Conservation (phyloP, 78 protist species). For the Dictyostelium purpureum region DNA sequence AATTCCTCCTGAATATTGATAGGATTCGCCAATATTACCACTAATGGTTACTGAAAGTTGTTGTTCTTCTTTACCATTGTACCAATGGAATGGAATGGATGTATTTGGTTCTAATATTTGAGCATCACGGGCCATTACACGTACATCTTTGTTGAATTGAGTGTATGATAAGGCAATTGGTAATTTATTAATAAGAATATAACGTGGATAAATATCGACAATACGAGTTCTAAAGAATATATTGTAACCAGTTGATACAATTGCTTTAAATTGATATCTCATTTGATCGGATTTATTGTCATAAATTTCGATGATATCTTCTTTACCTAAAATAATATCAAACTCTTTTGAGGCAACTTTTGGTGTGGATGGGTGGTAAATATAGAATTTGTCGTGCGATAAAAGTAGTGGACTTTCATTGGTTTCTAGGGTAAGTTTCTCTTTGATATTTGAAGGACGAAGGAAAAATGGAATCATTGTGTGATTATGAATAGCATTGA, state of each 20-base stretch:
- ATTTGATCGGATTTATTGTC: slow-evolving; percentile 19
- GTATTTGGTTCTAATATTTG: slow-evolving; percentile 16
- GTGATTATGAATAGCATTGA: slow-evolving; percentile 50
- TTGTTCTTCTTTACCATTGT: slow-evolving; percentile 55
- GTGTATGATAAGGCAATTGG: slow-evolving; percentile 37
- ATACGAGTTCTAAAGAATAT: slow-evolving; percentile 44
- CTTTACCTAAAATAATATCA: slow-evolving; percentile 72
- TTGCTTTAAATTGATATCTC: slow-evolving; percentile 49
- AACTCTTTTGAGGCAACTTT: slow-evolving; percentile 40
- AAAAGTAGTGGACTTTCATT: slow-evolving; percentile 29
- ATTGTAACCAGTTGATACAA: slow-evolving; percentile 36
- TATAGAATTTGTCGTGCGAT: slow-evolving; percentile 26
- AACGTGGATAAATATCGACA: slow-evolving; percentile 64
- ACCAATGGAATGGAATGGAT: slow-evolving; percentile 69
- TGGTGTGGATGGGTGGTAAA: slow-evolving; percentile 59
- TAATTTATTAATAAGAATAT: slow-evolving; percentile 29
- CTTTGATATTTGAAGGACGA: neutral
- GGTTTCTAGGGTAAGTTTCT: slow-evolving; percentile 5
- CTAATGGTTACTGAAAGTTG: slow-evolving; percentile 16
- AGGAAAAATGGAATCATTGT: slow-evolving; percentile 64
- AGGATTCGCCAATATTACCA: neutral
- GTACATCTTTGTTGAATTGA: slow-evolving; percentile 18
- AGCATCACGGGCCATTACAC: slow-evolving; percentile 13
- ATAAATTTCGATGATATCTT: slow-evolving; percentile 73
- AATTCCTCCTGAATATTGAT: slow-evolving; percentile 52